Conservation (phyloP, 208 protist genomes). For the Leishmania guyanensis region DNA sequence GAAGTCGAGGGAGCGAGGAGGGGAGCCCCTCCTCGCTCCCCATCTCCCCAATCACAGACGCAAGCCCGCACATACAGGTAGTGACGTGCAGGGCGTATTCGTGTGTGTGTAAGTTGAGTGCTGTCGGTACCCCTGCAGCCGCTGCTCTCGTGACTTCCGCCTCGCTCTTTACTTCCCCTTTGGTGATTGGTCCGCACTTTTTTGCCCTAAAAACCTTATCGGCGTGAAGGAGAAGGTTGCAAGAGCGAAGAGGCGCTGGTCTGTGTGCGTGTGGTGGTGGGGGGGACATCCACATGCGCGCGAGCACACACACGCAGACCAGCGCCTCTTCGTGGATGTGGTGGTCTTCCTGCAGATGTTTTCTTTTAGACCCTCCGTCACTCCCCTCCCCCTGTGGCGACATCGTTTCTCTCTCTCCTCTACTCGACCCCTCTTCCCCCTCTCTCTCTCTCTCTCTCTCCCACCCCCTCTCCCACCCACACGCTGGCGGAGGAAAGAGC, state of each 20-base stretch:
- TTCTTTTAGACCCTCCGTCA: neutral
- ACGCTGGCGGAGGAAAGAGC: neutral
- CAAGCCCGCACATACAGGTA: neutral
- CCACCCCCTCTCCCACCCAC: neutral
- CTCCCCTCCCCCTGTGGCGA: neutral
- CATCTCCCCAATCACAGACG: neutral
- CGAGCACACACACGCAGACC: neutral
- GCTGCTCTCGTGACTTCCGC: neutral
- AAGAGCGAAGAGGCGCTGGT: too few species aligned
- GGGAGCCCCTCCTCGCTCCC: neutral
- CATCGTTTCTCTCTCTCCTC: neutral
- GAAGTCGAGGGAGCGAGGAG: neutral
- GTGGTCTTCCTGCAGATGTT: neutral
- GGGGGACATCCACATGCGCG: neutral
- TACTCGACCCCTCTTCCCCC: neutral
- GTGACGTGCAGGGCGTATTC: neutral
- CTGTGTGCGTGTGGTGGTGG: too few species aligned
- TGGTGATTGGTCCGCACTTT: neutral
- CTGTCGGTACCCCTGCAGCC: neutral
- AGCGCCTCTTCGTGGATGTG: neutral
- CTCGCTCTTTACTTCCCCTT: conserved; percentile 7
- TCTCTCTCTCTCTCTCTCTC: neutral
- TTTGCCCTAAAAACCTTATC: neutral
- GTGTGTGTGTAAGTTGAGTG: neutral
- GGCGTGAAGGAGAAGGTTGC: neutral